phyloP scores from a whole-genome alignment of 106 monocot species.

The Cymbidium sinense region DNA sequence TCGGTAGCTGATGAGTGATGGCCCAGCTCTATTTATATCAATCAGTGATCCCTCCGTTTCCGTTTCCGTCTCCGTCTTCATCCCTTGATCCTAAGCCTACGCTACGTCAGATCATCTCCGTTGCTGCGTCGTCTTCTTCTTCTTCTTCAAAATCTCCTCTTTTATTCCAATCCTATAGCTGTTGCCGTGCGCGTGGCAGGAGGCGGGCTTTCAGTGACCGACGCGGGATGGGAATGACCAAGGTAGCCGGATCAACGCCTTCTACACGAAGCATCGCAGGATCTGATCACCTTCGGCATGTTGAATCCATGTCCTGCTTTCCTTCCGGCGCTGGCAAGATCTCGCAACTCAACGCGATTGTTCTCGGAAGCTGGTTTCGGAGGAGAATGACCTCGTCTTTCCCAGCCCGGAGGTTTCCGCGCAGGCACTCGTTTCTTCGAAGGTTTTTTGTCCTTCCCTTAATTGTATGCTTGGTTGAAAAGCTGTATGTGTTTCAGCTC shows the following conservation, averaged over 20 bases:
- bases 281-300: slow-evolving; percentile 63
- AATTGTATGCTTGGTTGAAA: background rate
- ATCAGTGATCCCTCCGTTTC: background rate
- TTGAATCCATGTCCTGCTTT: slow-evolving; percentile 57
- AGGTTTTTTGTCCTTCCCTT: slow-evolving; percentile 15
- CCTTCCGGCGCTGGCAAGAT: slow-evolving; percentile 82
- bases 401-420: slow-evolving; percentile 63
- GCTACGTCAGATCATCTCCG: background rate
- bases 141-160: background rate
- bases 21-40: background rate
- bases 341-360: slow-evolving; percentile 67
- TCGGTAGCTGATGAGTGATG: background rate
- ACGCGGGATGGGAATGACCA: slow-evolving; percentile 5
- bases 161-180: background rate
- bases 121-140: background rate
- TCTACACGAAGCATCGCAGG: slow-evolving; percentile 9
- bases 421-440: slow-evolving; percentile 78
- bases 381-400: slow-evolving; percentile 78
- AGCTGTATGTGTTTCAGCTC: background rate
- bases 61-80: background rate
- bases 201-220: background rate
- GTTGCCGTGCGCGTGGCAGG: background rate
- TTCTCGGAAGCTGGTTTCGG: slow-evolving; percentile 69
- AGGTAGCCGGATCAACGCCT: slow-evolving; percentile 6
- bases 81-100: background rate